Evolutionary conservation across 768 basidiomycete genomes (phyloP), one percentile per base, ranked within the genome.

Genomic region (Tremella fuciformis): DNA sequence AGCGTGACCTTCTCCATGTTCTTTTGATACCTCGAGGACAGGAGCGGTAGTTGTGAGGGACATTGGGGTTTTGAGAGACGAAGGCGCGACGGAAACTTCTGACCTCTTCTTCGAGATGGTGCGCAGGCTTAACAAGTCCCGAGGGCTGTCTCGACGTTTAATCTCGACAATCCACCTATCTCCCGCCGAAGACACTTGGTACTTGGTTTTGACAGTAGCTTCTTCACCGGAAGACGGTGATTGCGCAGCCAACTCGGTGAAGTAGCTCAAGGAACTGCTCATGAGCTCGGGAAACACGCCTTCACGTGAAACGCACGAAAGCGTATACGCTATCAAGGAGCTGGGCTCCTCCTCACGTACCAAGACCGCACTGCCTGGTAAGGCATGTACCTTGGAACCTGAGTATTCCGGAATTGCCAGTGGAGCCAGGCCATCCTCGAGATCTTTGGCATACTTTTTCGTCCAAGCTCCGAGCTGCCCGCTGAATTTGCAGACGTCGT

Each of bases 321-420:
- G 61, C 1, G 69, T 66, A 50, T 69, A 67, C 13, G 71, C 69
- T 37, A 73, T 70, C 40, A 73, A 54, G 11, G 66, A 66, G 25
- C 64, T 60, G 1, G 71, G 71, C 39, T 73, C 71, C 19, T 70
- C 65, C 25, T 69, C 63, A 24, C 65, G 42, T n/a, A 73, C 53
- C 3, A 73, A 8, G 3, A 73, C 53, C 0, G 56, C 34, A 46
- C 71, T 69, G 16, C 71, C 69, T 16, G 71, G 71, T 25, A 67
- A 42, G 19, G 58, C 55, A 37, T 64, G 55, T 9, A 66, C 37
- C 21, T 52, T 56, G 4, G 37, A 48, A 9, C 22, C 19, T 15
- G 41, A 55, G 24, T 62, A 66, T 15, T 61, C 59, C 3, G 69
- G 69, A 21, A 53, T 15, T 4, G 3, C 16, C 15, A 58, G 24